Evolutionary conservation across 78 protist species (phyloP), one percentile per base, ranked within the genome.

Genomic region (Guillardia theta): DNA sequence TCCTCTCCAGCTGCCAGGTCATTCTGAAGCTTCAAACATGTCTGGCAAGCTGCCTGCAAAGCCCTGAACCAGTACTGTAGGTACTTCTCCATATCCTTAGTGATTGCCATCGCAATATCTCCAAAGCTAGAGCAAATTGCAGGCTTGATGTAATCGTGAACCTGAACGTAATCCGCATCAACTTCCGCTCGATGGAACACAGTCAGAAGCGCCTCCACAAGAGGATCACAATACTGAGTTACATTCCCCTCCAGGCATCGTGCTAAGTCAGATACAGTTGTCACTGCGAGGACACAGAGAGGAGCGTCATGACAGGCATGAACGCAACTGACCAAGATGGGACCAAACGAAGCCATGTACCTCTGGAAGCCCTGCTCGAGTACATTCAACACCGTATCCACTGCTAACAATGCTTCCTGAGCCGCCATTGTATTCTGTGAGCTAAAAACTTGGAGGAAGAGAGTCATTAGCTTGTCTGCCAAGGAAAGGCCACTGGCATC

Each of bases 81-180:
- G 95, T 95, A 96, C 43, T 47, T 58, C 41, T 70, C 95, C 43
- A 98, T 96, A n/a, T 37, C 95, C 27, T 76, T 96, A 6, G 93
- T 92, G 30, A 98, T 94, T 45, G 97, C 95, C 48, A 97, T 30
- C n/a, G 99, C 99, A 24, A 98, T 92, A 62, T 98, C 99, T 50
- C 99, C 98, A 12, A 98, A 94, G 92, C 94, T 47, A 19, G 95
- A 46, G 43, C 97, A 50, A 37, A 97, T 96, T 4, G 88, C 92
- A 53, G 99, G 98, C 93, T 97, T 97, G 44, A 97, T 96, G 83
- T 94, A 53, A 88, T 76, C 77, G 83, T 95, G 80, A 1, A 97
- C 36, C 36, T 50, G 46, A 22, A 92, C 36, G 87, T 64, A 39
- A 48, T 92, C 50, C 36, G 64, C 97, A 88, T 58, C 70, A 30